Evolutionary conservation across 768 basidiomycete species (phyloP).

Genomic region (Mycena leptocephala): DNA sequence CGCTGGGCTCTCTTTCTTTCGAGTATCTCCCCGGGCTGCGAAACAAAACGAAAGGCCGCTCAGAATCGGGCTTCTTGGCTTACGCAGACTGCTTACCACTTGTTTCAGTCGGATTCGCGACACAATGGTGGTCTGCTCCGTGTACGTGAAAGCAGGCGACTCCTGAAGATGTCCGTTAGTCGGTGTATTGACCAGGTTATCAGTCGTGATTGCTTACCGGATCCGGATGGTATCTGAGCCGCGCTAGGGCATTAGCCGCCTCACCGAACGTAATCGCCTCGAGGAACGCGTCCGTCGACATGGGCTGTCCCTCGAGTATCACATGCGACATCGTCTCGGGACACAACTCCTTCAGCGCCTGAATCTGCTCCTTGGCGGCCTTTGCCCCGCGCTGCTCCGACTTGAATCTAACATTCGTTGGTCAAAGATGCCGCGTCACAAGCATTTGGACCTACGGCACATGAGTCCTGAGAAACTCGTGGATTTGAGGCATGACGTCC

Average conservation of each 20-base stretch:
- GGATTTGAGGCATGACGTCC: background rate
- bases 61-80: background rate
- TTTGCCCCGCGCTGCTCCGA: background rate
- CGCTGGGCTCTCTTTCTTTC: background rate
- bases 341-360: background rate
- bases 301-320: background rate
- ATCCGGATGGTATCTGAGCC: background rate
- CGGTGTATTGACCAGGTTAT: background rate
- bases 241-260: constrained; percentile 12
- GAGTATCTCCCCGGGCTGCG: background rate
- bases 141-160: background rate
- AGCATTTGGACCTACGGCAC: background rate
- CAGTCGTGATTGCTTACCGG: background rate
- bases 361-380: background rate
- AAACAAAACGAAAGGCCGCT: background rate
- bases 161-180: background rate
- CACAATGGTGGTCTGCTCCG: background rate
- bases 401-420: background rate
- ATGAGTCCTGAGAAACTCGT: background rate
- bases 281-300: constrained; percentile 2
- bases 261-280: background rate
- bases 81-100: background rate
- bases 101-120: background rate
- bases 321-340: background rate
- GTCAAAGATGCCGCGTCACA: background rate